Conservation (phyloP, 179 eudicot genomes). For the Heliamphora pulchella region DNA sequence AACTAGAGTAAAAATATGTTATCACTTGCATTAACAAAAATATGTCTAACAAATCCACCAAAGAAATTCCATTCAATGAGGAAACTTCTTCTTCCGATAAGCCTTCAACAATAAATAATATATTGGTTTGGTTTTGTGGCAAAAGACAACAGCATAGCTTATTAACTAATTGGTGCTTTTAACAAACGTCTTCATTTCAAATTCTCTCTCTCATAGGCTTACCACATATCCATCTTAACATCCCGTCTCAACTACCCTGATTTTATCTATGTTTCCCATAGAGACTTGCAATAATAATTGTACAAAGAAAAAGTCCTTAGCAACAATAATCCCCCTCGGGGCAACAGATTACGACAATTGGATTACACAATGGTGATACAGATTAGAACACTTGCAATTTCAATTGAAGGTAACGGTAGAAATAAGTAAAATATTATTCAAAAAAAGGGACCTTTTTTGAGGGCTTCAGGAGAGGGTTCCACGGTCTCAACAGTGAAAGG, state of each 20-base stretch:
- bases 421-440: neutral
- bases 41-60: neutral
- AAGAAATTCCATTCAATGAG: neutral
- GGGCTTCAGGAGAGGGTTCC: constrained; percentile 74
- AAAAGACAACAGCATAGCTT: neutral
- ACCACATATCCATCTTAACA: too few species aligned
- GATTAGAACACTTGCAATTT: neutral
- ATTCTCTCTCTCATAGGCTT: too few species aligned
- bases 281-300: neutral
- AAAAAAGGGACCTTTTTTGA: constrained; percentile 54
- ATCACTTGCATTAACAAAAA: neutral
- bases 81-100: too few species aligned
- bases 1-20: neutral
- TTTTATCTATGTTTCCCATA: too few species aligned
- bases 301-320: neutral
- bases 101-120: too few species aligned
- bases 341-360: neutral
- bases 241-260: too few species aligned
- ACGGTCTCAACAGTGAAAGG: constrained; percentile 52
- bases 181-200: too few species aligned
- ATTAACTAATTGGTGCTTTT: too few species aligned
- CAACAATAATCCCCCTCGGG: neutral
- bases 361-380: neutral
- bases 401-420: neutral
- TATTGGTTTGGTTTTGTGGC: neutral